Percentiles rank a stretch among this genome's conserved stretches.
Conservation (phyloP, 2,329 filamentous ascomycete species). For the Mycosphaerelloides madeirae region DNA sequence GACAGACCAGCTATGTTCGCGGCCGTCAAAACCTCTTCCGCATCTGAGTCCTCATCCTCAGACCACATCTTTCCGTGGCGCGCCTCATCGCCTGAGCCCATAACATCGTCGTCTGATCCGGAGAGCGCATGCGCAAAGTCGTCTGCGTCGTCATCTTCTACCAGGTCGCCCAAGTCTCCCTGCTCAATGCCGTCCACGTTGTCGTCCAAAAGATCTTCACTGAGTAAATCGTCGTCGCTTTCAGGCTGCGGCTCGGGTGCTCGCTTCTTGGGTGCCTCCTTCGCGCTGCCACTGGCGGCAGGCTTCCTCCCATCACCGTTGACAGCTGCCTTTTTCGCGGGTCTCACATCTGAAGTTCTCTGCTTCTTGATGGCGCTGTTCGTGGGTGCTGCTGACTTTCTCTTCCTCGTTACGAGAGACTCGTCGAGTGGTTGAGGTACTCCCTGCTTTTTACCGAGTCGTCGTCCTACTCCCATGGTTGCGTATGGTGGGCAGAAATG, state of each 20-base stretch:
- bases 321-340: constrained; percentile 37
- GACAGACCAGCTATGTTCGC: constrained; percentile 94
- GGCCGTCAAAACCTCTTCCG: constrained; percentile 84
- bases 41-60: constrained; percentile 84
- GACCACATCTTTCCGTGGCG: constrained; percentile 71
- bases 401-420: constrained; percentile 69
- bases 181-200: constrained; percentile 42
- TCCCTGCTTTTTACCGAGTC: constrained; percentile 68
- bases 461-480: constrained; percentile 21
- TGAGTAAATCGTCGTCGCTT: constrained; percentile 18
- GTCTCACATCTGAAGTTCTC: constrained; percentile 40
- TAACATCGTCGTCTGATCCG: constrained; percentile 42
- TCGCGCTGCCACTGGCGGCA: constrained; percentile 1
- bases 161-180: constrained; percentile 22
- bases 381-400: constrained; percentile 64
- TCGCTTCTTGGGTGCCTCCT: constrained; percentile 29
- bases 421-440: constrained; percentile 78
- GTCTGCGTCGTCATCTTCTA: constrained; percentile 27
- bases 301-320: constrained; percentile 30
- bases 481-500: background rate
- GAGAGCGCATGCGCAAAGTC: constrained; percentile 31
- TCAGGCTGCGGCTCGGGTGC: constrained; percentile 25
- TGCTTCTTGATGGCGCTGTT: constrained; percentile 63
- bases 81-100: constrained; percentile 63
- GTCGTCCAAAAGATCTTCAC: constrained; percentile 40